Conservation (phyloP, 2,329 filamentous ascomycete species). For the Sphaerulina vaccinii region DNA sequence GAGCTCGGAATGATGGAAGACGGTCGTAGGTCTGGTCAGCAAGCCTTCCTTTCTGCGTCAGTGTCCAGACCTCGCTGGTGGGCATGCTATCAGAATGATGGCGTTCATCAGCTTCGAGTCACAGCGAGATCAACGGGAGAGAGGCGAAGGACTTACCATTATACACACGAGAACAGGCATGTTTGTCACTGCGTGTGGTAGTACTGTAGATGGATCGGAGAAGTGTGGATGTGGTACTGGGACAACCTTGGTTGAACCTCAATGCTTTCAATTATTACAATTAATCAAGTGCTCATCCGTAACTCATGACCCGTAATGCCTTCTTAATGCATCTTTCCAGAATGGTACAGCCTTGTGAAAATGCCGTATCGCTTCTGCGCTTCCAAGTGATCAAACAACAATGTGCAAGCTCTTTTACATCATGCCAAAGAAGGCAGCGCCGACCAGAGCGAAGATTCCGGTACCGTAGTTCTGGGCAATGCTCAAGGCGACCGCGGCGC, state of each 20-base stretch:
- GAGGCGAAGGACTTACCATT: neutral
- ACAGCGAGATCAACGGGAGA: neutral
- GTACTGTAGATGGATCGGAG: neutral
- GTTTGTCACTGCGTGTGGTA: neutral
- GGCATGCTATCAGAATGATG: too few relatives aligned
- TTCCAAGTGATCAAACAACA: constrained; percentile 3
- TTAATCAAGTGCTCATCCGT: constrained; percentile 6
- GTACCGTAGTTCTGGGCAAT: constrained; percentile 53
- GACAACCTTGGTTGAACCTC: neutral
- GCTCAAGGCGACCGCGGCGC: constrained; percentile 46
- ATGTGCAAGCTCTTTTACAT: constrained; percentile 45
- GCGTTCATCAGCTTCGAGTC: too few relatives aligned
- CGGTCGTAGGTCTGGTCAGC: too few relatives aligned
- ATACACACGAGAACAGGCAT: neutral
- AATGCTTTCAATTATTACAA: constrained; percentile 14
- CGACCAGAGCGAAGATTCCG: constrained; percentile 49
- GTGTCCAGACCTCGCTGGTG: too few relatives aligned
- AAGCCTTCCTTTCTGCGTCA: too few relatives aligned
- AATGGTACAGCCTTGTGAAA: constrained; percentile 11
- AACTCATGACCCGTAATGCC: constrained; percentile 11
- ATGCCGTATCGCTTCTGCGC: constrained; percentile 4
- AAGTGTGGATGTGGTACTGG: neutral
- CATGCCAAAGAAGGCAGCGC: constrained; percentile 56
- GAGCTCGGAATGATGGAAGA: too few relatives aligned
- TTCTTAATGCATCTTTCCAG: constrained; percentile 12